phyloP scores from a whole-genome alignment of 2,329 filamentous ascomycete species.

The Aspergillus fructus region DNA sequence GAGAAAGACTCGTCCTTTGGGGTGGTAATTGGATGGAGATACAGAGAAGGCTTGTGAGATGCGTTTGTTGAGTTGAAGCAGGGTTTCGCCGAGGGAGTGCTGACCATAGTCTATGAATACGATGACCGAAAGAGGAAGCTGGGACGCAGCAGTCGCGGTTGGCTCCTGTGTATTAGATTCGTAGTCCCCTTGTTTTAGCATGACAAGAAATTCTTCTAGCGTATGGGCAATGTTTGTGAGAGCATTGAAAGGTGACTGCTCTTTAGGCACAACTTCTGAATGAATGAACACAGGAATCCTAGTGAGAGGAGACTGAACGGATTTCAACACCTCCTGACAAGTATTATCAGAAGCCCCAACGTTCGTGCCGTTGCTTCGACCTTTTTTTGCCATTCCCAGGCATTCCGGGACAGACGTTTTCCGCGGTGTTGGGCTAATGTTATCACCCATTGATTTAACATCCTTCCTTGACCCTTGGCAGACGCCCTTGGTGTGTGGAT shows the following conservation, averaged over 20 bases:
- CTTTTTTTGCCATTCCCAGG: neutral
- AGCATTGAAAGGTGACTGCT: neutral
- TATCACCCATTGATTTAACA: neutral
- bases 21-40: neutral
- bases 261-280: neutral
- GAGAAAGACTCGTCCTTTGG: conserved; percentile 33
- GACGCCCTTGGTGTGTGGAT: neutral
- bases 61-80: conserved; percentile 22
- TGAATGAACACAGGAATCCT: conserved; percentile 29
- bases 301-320: conserved; percentile 22
- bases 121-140: conserved; percentile 23
- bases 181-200: neutral
- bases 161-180: neutral
- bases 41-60: conserved; percentile 14
- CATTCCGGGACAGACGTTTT: neutral
- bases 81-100: conserved; percentile 22
- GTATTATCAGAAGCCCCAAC: neutral
- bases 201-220: conserved; percentile 2
- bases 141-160: neutral
- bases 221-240: neutral
- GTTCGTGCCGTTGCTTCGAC: neutral
- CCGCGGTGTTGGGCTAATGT: neutral
- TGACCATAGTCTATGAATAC: conserved; percentile 25
- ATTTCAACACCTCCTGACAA: neutral
- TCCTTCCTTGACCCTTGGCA: neutral